Evolutionary conservation across 495 filamentous ascomycete species (phyloP), one percentile per base, ranked within the genome.

Genomic region (Pyronema domesticum): DNA sequence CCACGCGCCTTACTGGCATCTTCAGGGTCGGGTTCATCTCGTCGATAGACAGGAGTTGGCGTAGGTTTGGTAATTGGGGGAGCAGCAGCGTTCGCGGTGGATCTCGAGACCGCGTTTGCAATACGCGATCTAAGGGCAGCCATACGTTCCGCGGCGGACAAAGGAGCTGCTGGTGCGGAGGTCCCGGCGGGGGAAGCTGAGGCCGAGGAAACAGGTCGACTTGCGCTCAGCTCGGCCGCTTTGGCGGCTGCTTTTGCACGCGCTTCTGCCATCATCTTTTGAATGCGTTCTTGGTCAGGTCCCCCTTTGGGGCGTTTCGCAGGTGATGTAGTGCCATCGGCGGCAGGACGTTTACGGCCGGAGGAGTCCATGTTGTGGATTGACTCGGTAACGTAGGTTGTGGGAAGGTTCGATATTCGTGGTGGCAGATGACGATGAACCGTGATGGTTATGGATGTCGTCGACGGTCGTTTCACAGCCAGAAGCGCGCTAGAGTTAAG

Each of bases 71-170:
- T 33, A 59, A 46, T 13, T 42, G 50, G 33, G 37, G 35, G 42
- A 43, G 58, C 55, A 66, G 72, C 37, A 65, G 60, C 55, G 67
- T 55, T 51, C 66, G 72, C 70, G 57, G 75, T 70, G 66, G 77
- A 77, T 68, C 70, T 68, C 9, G 67, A 73, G 44, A 85, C 81
- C 46, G 85, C 81, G 45, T 84, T 83, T 39, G 82, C 83, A 9
- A 93, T 81, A 65, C 85, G 75, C 3, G 87, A 86, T 67, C 83
- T 94, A 71, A 95, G 71, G n/a, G 79, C 78, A 1, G 78, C 80
- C 47, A 84, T 67, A 44, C 67, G 65, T 55, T 71, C 73, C 71
- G 80, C 46, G 69, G 71, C 68, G 55, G 74, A 70, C 60, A 77
- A 65, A 34, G 74, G 43, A 11, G 55, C 46, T 11, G 60, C 34